phyloP scores from a whole-genome alignment of 1,139 yeast genomes.

The Candida gigantensis region DNA sequence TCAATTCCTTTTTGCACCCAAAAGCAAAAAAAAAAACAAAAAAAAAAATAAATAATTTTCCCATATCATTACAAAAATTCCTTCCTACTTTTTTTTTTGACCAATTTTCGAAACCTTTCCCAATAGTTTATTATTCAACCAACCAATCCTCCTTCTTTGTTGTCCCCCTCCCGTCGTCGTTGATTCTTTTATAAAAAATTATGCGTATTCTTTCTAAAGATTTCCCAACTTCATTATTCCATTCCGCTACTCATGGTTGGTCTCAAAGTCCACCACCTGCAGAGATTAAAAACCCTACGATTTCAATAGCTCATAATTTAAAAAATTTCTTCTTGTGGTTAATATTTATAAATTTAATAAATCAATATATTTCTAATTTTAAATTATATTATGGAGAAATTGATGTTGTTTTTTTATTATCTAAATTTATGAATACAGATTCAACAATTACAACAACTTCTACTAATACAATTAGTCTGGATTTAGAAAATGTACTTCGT shows the following conservation, averaged over 20 bases:
- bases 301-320: constrained; percentile 7
- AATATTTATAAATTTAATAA: constrained; percentile 10
- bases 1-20: background rate
- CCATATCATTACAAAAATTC: background rate
- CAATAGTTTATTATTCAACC: too few species aligned
- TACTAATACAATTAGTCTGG: constrained; percentile 1
- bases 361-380: constrained; percentile 9
- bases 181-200: too few species aligned
- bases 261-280: constrained; percentile 5
- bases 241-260: constrained; percentile 10
- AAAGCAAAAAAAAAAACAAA: background rate
- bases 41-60: background rate
- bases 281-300: constrained; percentile 1
- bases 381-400: constrained; percentile 9
- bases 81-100: background rate
- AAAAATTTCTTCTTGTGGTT: constrained; percentile 13
- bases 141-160: too few species aligned
- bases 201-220: constrained; percentile 11
- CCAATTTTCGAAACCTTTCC: background rate
- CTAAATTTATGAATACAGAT: constrained; percentile 6
- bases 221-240: constrained; percentile 10
- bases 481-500: constrained; percentile 17
- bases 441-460: background rate
- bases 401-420: constrained; percentile 20
- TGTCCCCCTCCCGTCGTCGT: too few species aligned